Evolutionary conservation across 495 filamentous ascomycete species (phyloP).

Genomic region (Penicillium bialowiezense): DNA sequence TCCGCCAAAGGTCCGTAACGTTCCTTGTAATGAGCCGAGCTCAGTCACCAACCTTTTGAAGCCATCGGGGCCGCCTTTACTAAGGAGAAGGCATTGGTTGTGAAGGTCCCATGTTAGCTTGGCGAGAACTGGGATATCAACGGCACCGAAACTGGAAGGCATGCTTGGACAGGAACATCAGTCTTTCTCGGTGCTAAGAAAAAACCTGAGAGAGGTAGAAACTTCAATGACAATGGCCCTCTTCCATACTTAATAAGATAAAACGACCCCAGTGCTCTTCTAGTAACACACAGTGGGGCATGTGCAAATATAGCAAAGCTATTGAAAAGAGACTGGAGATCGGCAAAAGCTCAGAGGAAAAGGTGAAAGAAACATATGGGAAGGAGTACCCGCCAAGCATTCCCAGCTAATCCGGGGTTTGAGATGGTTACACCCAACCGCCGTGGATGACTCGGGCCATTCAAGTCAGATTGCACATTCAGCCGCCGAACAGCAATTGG

Average conservation of each 20-base stretch:
- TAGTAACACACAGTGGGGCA: not conserved
- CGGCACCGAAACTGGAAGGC: constrained; percentile 21
- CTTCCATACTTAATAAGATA: not conserved
- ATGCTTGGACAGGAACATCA: constrained; percentile 8
- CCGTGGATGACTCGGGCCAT: not conserved
- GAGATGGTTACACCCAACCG: not conserved
- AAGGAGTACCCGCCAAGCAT: not conserved
- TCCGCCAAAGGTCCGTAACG: constrained; percentile 26
- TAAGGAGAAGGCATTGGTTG: constrained; percentile 30
- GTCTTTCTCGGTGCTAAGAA: not conserved
- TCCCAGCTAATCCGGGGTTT: not conserved
- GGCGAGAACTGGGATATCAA: constrained; percentile 30
- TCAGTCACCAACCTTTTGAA: constrained; percentile 36
- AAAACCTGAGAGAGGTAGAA: not conserved
- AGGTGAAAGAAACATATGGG: not conserved
- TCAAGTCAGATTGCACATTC: not conserved
- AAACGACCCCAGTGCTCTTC: not conserved
- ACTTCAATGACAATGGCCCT: not conserved
- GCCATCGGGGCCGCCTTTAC: constrained; percentile 33
- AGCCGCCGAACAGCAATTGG: not conserved
- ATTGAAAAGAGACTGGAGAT: not conserved
- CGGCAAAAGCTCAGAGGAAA: not conserved
- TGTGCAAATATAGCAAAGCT: constrained; percentile 1
- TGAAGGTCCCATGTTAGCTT: constrained; percentile 38
- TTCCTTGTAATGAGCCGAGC: constrained; percentile 32